Percentiles rank a stretch among this genome's conserved stretches.
These are phyloP conservation scores for Thuja plicata DNA, from an alignment of 83 land plant species.

Conservation along the genomic window DNA sequence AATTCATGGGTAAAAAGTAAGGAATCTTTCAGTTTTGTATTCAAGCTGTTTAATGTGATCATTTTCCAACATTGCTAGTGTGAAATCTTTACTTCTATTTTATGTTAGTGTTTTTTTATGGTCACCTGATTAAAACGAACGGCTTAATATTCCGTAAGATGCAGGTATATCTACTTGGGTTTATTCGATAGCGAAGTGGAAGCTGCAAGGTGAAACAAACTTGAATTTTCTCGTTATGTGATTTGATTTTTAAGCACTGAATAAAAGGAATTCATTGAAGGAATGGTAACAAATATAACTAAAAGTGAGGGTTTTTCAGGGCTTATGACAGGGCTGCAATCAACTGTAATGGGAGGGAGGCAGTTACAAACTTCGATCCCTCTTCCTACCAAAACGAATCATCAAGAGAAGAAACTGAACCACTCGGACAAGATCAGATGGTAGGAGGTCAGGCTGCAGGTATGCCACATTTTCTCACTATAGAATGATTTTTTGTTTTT, in stretches of 20 bases:
- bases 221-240: not conserved
- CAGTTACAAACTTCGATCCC: conserved; percentile 85
- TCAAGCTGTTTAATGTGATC: not conserved
- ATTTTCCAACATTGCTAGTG: not conserved
- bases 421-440: not conserved
- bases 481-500: no score
- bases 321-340: conserved; percentile 87
- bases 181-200: conserved; percentile 42
- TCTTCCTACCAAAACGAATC: conserved; percentile 57
- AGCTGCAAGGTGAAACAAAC: conserved; percentile 36
- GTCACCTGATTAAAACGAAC: not conserved
- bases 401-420: conserved; percentile 2
- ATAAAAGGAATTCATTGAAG: not conserved
- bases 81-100: no score
- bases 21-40: not conserved
- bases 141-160: not conserved
- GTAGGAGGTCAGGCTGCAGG: not conserved
- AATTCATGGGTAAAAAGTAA: conserved; percentile 44
- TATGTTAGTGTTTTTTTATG: not conserved
- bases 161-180: conserved; percentile 38
- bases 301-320: conserved; percentile 31
- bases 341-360: conserved; percentile 73
- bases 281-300: not conserved
- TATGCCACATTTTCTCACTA: not conserved
- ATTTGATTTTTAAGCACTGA: not conserved